Percentiles rank a stretch among this genome's conserved stretches.
These are phyloP conservation scores for Podospora anserina DNA, from an alignment of 495 filamentous ascomycete genomes.

Conservation along the genomic window DNA sequence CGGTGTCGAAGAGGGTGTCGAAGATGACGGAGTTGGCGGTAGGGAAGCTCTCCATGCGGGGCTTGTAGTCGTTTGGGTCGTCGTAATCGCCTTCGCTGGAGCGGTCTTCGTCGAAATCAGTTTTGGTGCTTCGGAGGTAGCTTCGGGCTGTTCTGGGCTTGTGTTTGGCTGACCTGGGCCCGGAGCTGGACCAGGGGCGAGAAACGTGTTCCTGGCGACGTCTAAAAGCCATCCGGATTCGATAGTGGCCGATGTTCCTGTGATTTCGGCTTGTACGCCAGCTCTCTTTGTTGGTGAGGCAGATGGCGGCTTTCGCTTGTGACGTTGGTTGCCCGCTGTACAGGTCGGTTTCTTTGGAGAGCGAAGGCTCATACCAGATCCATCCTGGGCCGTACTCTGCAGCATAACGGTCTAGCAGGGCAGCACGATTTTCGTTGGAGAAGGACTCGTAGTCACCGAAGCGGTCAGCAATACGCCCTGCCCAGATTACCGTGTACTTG, in stretches of 20 bases:
- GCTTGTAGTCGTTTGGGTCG: background rate
- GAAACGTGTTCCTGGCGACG: constrained; percentile 19
- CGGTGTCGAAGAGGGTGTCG: constrained; percentile 41
- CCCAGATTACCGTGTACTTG: constrained; percentile 45
- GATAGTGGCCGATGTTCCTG: constrained; percentile 30
- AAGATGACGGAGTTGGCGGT: constrained; percentile 22
- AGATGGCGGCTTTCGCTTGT: constrained; percentile 33
- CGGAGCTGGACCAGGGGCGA: background rate
- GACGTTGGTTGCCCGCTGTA: constrained; percentile 8
- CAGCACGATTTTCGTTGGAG: constrained; percentile 33
- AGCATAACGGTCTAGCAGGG: constrained; percentile 41
- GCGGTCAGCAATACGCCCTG: constrained; percentile 44
- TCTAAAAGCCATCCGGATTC: constrained; percentile 29
- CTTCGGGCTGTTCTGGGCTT: background rate
- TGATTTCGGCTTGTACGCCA: constrained; percentile 12
- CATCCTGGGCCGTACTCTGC: constrained; percentile 41
- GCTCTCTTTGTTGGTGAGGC: constrained; percentile 22
- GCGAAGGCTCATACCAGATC: constrained; percentile 51
- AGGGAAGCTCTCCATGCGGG: constrained; percentile 7
- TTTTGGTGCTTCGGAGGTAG: background rate
- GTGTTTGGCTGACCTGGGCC: background rate
- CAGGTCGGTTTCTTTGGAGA: constrained; percentile 19
- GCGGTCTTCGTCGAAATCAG: background rate
- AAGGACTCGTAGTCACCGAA: constrained; percentile 38
- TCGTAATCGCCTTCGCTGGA: background rate